A percentile compares a stretch with the other conserved stretches of the same genome.
These are phyloP conservation scores for Aurantiochytrium sp. DNA, from an alignment of 108 stramenopile genomes.

Conservation along the genomic window DNA sequence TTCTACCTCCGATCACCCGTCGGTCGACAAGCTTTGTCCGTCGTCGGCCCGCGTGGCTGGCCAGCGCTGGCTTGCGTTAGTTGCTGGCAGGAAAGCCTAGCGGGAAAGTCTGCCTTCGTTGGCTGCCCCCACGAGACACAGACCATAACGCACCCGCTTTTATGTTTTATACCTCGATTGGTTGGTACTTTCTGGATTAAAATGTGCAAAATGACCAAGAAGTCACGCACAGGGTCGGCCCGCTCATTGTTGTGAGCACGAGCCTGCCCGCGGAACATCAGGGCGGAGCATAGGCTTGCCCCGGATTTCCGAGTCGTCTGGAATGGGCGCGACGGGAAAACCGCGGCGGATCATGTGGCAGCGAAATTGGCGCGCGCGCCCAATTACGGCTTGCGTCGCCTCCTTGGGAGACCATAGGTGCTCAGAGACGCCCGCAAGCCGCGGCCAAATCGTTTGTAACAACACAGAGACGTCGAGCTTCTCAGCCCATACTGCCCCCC, in stretches of 20 bases:
- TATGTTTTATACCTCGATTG: no score
- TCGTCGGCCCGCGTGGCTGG: no score
- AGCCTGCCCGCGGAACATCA: background rate
- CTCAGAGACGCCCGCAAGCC: slow-evolving; percentile 54
- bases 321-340: background rate
- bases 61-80: no score
- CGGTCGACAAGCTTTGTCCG: no score
- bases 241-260: background rate
- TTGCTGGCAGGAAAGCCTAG: no score
- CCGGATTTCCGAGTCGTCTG: background rate
- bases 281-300: background rate
- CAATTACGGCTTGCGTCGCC: no score
- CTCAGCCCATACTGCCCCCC: slow-evolving; percentile 59
- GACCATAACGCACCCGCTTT: no score
- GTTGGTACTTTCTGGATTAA: no score
- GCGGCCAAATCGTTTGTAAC: slow-evolving; percentile 51
- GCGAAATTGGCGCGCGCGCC: no score
- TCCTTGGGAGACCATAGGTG: slow-evolving; percentile 38
- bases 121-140: no score
- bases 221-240: background rate
- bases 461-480: slow-evolving; percentile 54
- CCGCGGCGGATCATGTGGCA: background rate
- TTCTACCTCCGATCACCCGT: no score
- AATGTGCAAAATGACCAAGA: background rate
- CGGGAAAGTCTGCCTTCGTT: no score